Conservation (phyloP, 164 flowering plant genomes). For the Cinnamomum chago region DNA sequence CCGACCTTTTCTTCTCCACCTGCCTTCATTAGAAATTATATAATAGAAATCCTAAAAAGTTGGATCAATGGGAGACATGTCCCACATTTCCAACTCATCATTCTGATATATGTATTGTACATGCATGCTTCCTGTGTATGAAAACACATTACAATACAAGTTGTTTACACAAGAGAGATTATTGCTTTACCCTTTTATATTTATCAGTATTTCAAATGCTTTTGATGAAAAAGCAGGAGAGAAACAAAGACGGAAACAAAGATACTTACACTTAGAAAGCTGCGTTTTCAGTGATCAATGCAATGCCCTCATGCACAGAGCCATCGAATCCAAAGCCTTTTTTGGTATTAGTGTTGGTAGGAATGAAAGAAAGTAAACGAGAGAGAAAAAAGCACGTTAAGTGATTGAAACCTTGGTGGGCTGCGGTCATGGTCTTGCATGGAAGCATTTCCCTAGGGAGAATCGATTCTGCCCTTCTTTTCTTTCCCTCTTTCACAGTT, state of each 20-base stretch:
- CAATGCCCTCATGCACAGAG: too few species aligned
- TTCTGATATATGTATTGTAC: not conserved
- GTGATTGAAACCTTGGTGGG: slow-evolving; percentile 7
- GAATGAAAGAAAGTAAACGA: not conserved
- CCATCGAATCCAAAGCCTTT: too few species aligned
- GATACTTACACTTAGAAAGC: too few species aligned
- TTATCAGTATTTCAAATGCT: too few species aligned
- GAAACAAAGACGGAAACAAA: too few species aligned
- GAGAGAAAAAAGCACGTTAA: slow-evolving; percentile 7
- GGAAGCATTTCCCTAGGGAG: slow-evolving; percentile 69
- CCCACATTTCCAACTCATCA: not conserved
- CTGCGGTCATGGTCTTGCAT: slow-evolving; percentile 49
- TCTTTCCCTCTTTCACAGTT: slow-evolving; percentile 51
- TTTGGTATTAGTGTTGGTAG: too few species aligned
- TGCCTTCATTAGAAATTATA: not conserved
- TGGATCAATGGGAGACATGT: not conserved
- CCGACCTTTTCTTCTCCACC: not conserved
- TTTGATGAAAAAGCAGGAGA: too few species aligned
- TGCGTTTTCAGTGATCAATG: too few species aligned
- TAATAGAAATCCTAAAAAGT: not conserved
- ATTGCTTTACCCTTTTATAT: too few species aligned
- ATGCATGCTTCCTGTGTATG: too few species aligned
- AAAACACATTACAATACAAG: too few species aligned
- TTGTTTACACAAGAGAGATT: too few species aligned
- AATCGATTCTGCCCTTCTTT: slow-evolving; percentile 57